Conservation (phyloP, 2,329 filamentous ascomycete genomes). For the Alternaria metachromatica region DNA sequence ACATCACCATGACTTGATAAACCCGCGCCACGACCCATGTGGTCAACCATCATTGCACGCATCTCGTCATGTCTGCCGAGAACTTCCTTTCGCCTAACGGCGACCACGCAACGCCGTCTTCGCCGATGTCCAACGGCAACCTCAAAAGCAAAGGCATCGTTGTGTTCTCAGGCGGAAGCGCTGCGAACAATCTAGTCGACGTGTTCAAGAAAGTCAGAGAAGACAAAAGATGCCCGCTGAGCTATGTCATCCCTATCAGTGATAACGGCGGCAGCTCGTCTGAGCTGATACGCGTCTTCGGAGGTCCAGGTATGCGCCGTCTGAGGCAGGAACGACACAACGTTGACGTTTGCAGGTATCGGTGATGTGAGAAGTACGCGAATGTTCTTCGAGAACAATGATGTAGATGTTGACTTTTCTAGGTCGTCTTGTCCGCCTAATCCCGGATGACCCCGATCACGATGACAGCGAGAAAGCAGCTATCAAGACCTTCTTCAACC, state of each 20-base stretch:
- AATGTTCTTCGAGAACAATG: neutral
- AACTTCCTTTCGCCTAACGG: constrained; percentile 23
- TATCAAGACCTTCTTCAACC: constrained; percentile 85
- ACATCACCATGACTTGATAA: constrained; percentile 26
- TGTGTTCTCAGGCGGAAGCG: constrained; percentile 90
- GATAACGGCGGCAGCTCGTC: constrained; percentile 96
- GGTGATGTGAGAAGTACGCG: constrained; percentile 76
- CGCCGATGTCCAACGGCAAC: constrained; percentile 30
- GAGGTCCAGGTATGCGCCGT: constrained; percentile 74
- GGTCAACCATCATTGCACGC: constrained; percentile 15
- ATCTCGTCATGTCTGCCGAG: constrained; percentile 28
- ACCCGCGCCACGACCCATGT: constrained; percentile 12
- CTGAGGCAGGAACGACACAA: neutral
- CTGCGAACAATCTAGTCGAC: constrained; percentile 93
- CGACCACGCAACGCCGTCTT: constrained; percentile 20
- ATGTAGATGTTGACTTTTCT: constrained; percentile 1
- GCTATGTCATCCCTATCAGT: constrained; percentile 91
- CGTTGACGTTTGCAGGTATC: constrained; percentile 54
- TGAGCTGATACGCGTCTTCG: constrained; percentile 92
- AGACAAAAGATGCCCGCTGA: constrained; percentile 71
- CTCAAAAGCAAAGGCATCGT: constrained; percentile 66
- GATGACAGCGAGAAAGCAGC: constrained; percentile 65
- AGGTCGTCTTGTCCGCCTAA: constrained; percentile 89
- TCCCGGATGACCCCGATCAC: constrained; percentile 68
- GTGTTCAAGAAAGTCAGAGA: constrained; percentile 72